These are phyloP conservation scores for Populus hybrid DNA, from an alignment of 441 rosid species.

Conservation along the genomic window DNA sequence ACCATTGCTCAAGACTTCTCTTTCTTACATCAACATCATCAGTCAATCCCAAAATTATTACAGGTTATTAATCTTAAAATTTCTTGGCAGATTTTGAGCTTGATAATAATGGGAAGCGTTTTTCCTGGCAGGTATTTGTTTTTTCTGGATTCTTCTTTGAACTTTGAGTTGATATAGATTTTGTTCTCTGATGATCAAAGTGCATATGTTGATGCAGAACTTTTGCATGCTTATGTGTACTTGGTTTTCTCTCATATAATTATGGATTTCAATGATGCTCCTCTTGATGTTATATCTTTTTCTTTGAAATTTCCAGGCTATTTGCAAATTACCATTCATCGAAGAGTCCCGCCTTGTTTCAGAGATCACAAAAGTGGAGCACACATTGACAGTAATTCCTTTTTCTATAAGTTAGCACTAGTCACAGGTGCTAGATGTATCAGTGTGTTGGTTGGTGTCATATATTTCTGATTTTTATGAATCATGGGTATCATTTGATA, in stretches of 20 bases:
- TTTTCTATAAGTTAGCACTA: neutral
- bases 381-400: slow-evolving; percentile 28
- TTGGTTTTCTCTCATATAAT: too few relatives aligned
- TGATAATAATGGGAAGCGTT: slow-evolving; percentile 30
- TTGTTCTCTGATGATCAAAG: neutral
- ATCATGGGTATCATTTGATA: neutral
- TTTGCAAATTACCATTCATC: slow-evolving; percentile 31
- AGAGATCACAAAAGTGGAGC: slow-evolving; percentile 31
- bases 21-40: neutral
- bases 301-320: slow-evolving; percentile 20
- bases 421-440: neutral
- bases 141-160: neutral
- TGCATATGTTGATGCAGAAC: neutral
- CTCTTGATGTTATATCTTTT: neutral
- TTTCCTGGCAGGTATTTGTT: slow-evolving; percentile 30
- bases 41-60: neutral
- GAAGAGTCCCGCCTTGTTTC: slow-evolving; percentile 34
- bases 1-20: neutral
- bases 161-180: neutral
- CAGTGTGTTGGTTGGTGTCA: neutral
- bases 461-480: neutral
- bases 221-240: neutral
- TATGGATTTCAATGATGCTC: too few relatives aligned
- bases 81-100: slow-evolving; percentile 30
- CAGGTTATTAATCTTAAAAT: slow-evolving; percentile 1